phyloP scores from a whole-genome alignment of 495 filamentous ascomycete genomes.

The Emericellopsis terricola region DNA sequence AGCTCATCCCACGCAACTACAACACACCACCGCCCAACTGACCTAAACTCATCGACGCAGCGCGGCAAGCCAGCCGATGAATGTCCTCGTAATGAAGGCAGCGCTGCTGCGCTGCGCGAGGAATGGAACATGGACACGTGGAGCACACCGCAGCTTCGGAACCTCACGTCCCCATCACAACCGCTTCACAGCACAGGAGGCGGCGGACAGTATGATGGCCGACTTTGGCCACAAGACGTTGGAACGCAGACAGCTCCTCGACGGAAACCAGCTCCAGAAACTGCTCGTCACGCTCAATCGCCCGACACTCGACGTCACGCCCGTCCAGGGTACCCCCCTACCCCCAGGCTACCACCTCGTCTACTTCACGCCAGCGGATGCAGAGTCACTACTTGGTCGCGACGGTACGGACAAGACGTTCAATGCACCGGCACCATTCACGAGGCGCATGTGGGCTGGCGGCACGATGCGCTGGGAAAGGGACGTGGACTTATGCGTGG shows the following conservation, averaged over 20 bases:
- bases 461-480: slow-evolving; percentile 33
- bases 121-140: too few species aligned
- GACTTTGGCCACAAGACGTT: slow-evolving; percentile 3
- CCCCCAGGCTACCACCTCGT: slow-evolving; percentile 41
- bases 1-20: too few species aligned
- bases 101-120: too few species aligned
- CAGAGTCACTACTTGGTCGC: slow-evolving; percentile 30
- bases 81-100: too few species aligned
- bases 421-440: slow-evolving; percentile 40
- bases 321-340: slow-evolving; percentile 20
- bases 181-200: slow-evolving; percentile 3
- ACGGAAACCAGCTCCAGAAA: slow-evolving; percentile 39
- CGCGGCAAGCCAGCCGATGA: too few species aligned
- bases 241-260: slow-evolving; percentile 29
- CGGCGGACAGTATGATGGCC: slow-evolving; percentile 3
- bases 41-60: too few species aligned
- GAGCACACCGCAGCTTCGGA: too few species aligned
- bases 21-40: too few species aligned
- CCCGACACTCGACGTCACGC: slow-evolving; percentile 12
- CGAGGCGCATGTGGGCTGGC: slow-evolving; percentile 53
- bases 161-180: too few species aligned
- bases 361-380: slow-evolving; percentile 38
- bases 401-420: slow-evolving; percentile 45
- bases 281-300: slow-evolving; percentile 35
- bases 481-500: slow-evolving; percentile 13